Conservation (phyloP, 352 stramenopile species). For the Phytophthora idaei region DNA sequence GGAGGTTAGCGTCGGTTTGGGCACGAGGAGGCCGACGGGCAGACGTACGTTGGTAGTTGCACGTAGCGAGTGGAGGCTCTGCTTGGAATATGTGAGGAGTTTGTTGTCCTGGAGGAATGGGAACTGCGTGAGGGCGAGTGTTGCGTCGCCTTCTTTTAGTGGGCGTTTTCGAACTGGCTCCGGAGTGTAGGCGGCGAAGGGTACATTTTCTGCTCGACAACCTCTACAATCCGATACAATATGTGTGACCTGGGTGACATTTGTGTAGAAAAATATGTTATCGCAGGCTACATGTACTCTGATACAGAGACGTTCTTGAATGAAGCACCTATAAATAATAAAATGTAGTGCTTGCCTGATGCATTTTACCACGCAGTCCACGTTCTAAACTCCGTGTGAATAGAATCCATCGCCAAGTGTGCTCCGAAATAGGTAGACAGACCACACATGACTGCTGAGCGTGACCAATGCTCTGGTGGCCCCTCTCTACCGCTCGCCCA, state of each 20-base stretch:
- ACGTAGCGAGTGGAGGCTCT: conserved; percentile 15
- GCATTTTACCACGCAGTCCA: background rate
- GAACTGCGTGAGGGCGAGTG: conserved; percentile 28
- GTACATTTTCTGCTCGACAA: conserved; percentile 25
- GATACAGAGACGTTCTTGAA: background rate
- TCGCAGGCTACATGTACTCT: background rate
- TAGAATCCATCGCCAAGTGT: too few species aligned
- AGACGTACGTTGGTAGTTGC: conserved; percentile 13
- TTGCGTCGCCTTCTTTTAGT: conserved; percentile 15
- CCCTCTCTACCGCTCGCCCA: conserved; percentile 7
- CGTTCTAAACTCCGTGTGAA: background rate
- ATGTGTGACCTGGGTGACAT: background rate
- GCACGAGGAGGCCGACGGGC: background rate
- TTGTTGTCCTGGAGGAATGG: conserved; percentile 16
- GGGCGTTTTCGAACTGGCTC: conserved; percentile 33
- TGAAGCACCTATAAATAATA: background rate
- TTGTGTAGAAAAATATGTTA: background rate
- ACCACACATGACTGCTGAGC: background rate
- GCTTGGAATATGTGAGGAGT: background rate
- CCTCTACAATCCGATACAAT: conserved; percentile 1
- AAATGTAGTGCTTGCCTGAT: background rate
- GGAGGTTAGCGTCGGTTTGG: conserved; percentile 5
- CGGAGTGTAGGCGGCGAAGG: conserved; percentile 22
- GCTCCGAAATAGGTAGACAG: background rate
- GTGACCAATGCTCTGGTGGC: conserved; percentile 18